phyloP scores from a whole-genome alignment of 495 filamentous ascomycete species.

The Hypoxylon fragiforme region DNA sequence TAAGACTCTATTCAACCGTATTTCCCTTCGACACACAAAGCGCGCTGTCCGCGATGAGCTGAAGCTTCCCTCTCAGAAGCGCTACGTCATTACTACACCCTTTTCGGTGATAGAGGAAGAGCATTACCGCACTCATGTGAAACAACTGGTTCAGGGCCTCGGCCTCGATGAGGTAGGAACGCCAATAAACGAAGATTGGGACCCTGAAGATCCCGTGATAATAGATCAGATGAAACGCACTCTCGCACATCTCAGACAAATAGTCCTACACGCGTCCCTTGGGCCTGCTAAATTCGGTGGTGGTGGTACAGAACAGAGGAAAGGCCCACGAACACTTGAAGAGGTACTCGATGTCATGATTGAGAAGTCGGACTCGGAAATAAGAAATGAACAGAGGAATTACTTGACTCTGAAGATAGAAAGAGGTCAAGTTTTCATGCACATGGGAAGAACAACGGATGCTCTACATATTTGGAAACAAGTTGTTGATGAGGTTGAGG shows the following conservation, averaged over 20 bases:
- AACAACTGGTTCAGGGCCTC: constrained; percentile 69
- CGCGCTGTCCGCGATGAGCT: constrained; percentile 73
- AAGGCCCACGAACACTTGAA: constrained; percentile 73
- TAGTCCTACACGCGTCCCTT: constrained; percentile 82
- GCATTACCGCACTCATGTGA: constrained; percentile 72
- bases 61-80: constrained; percentile 72
- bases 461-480: constrained; percentile 70
- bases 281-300: constrained; percentile 44
- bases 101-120: constrained; percentile 89
- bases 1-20: constrained; percentile 61
- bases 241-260: constrained; percentile 68
- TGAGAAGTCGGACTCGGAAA: constrained; percentile 68
- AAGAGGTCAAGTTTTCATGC: constrained; percentile 66
- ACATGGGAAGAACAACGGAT: too few species aligned
- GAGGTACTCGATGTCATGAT: constrained; percentile 90
- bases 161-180: constrained; percentile 66
- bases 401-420: constrained; percentile 63
- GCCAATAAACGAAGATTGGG: constrained; percentile 62
- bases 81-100: constrained; percentile 84
- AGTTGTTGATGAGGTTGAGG: constrained; percentile 56
- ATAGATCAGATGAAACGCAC: constrained; percentile 65
- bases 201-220: constrained; percentile 57
- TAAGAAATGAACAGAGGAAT: constrained; percentile 67
- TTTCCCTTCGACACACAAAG: constrained; percentile 87
- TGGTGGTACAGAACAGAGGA: constrained; percentile 38